These are phyloP conservation scores for Arachnomyces sp. DNA, from an alignment of 2,329 filamentous ascomycete species.

Conservation along the genomic window DNA sequence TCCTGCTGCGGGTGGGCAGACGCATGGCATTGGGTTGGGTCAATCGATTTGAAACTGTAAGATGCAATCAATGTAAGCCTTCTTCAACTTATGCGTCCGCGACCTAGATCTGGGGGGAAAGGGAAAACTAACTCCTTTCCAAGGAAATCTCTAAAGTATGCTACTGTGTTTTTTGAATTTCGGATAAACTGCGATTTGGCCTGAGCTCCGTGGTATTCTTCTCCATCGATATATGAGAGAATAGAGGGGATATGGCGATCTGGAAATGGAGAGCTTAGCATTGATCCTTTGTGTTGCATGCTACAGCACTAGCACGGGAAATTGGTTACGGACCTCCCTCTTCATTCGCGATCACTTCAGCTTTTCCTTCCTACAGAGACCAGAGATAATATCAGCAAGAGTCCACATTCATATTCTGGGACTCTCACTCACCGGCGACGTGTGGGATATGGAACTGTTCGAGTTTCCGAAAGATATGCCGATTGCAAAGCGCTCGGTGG, in stretches of 20 bases:
- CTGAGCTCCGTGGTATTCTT: conserved; percentile 94
- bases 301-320: conserved; percentile 6
- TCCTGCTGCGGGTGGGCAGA: conserved; percentile 80
- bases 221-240: conserved; percentile 88
- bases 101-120: background rate
- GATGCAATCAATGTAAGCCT: conserved; percentile 9
- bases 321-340: conserved; percentile 65
- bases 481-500: conserved; percentile 60
- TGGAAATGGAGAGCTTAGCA: conserved; percentile 27
- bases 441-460: conserved; percentile 94
- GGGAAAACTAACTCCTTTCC: conserved; percentile 68
- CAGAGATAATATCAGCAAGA: conserved; percentile 9
- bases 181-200: conserved; percentile 90
- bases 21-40: conserved; percentile 88
- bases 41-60: conserved; percentile 78
- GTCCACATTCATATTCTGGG: conserved; percentile 6
- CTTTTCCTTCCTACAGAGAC: conserved; percentile 66
- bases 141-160: conserved; percentile 92
- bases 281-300: conserved; percentile 12
- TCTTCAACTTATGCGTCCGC: too few species aligned
- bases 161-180: conserved; percentile 86
- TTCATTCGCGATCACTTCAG: conserved; percentile 97
- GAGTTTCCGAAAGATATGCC: conserved; percentile 98
- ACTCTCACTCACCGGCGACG: conserved; percentile 48
- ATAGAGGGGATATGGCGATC: conserved; percentile 95